Conservation (phyloP, 345 rosid genomes). For the Gossypium thurberi region DNA sequence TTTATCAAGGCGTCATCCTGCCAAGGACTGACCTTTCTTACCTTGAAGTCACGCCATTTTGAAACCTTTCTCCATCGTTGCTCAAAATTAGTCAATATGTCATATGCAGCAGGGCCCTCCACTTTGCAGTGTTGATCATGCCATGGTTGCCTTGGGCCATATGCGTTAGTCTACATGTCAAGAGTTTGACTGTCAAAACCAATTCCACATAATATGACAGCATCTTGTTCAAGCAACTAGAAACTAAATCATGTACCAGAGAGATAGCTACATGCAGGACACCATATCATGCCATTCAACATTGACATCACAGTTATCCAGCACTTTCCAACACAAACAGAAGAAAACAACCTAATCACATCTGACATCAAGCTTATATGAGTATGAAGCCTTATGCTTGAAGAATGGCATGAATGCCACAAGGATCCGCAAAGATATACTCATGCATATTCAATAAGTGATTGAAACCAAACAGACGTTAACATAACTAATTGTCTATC, state of each 20-base stretch:
- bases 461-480: not conserved
- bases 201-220: not conserved
- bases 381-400: not conserved
- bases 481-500: not conserved
- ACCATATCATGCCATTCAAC: not conserved
- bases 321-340: not conserved
- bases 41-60: slow-evolving; percentile 48
- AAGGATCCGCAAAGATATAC: not conserved
- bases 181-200: slow-evolving; percentile 7
- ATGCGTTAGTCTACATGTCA: slow-evolving; percentile 29
- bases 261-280: not conserved
- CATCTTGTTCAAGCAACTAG: not conserved
- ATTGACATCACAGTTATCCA: not conserved
- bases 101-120: slow-evolving; percentile 75
- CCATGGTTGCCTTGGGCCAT: slow-evolving; percentile 76
- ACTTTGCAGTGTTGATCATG: slow-evolving; percentile 71
- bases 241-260: slow-evolving; percentile 2
- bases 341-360: not conserved
- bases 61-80: slow-evolving; percentile 60
- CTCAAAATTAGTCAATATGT: slow-evolving; percentile 53
- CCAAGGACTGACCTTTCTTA: slow-evolving; percentile 45
- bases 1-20: slow-evolving; percentile 46
- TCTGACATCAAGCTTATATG: not conserved
- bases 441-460: not conserved
- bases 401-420: not conserved